Percentiles rank a stretch among this genome's conserved stretches.
These are phyloP conservation scores for Xylaria sp. DNA, from an alignment of 495 filamentous ascomycete genomes.

Conservation along the genomic window DNA sequence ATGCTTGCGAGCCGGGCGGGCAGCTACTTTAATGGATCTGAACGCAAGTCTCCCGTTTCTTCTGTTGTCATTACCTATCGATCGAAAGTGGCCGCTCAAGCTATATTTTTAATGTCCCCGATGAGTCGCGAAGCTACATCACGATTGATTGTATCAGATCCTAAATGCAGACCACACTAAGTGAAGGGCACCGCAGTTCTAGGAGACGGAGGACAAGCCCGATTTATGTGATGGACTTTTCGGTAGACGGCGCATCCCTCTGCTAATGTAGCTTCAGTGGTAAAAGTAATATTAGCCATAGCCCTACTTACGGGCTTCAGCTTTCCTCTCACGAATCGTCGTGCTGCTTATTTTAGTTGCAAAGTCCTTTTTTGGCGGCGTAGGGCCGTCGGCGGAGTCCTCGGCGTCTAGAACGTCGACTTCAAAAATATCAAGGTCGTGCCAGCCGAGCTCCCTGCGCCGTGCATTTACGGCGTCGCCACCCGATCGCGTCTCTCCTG, in stretches of 20 bases:
- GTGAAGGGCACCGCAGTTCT: slow-evolving; percentile 31
- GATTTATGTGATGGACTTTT: slow-evolving; percentile 38
- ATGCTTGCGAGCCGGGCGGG: slow-evolving; percentile 68
- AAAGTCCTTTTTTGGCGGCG: slow-evolving; percentile 65
- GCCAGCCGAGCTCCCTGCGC: slow-evolving; percentile 79
- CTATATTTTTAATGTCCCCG: not conserved
- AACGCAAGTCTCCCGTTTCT: slow-evolving; percentile 29
- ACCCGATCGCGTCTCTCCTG: slow-evolving; percentile 85
- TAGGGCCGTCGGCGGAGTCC: slow-evolving; percentile 57
- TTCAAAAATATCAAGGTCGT: slow-evolving; percentile 78
- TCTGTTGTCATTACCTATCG: not conserved
- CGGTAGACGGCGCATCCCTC: not conserved
- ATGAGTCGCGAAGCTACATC: not conserved
- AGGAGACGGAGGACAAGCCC: slow-evolving; percentile 49
- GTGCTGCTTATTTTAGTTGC: slow-evolving; percentile 91
- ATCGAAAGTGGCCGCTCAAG: not conserved
- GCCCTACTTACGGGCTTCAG: slow-evolving; percentile 41
- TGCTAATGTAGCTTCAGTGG: not conserved
- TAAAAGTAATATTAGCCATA: not conserved
- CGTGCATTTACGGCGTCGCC: slow-evolving; percentile 84
- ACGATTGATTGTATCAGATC: not conserved
- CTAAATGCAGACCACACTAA: slow-evolving; percentile 2
- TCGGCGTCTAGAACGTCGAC: slow-evolving; percentile 86
- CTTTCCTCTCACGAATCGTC: slow-evolving; percentile 59
- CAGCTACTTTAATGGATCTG: slow-evolving; percentile 70